phyloP scores from a whole-genome alignment of 768 basidiomycete species.

The Termitomyces sp. region DNA sequence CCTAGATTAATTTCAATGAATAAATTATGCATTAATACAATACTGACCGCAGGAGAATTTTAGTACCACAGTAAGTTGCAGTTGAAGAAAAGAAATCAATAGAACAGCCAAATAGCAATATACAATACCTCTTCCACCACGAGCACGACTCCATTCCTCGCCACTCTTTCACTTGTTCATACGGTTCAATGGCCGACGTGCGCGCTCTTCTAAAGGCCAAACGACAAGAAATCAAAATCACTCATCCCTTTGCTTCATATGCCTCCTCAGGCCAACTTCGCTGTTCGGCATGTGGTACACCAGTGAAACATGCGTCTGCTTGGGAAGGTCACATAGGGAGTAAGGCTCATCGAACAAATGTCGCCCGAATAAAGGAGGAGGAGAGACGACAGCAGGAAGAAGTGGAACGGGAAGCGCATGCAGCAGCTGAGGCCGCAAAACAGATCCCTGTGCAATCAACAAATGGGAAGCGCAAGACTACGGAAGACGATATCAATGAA shows the following conservation, averaged over 20 bases:
- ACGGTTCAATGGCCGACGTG: constrained; percentile 65
- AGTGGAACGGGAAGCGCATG: constrained; percentile 24
- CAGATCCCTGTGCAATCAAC: constrained; percentile 9
- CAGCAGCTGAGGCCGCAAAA: constrained; percentile 21
- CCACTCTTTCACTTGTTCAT: background rate
- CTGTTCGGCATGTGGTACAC: constrained; percentile 59
- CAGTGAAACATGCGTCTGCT: constrained; percentile 74
- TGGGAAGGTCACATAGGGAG: constrained; percentile 87
- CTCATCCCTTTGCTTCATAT: constrained; percentile 74
- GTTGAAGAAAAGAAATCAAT: background rate
- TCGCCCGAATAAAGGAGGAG: constrained; percentile 55
- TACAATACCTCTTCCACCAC: background rate
- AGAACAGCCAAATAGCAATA: constrained; percentile 5
- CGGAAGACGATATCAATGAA: constrained; percentile 13
- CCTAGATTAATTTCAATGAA: background rate
- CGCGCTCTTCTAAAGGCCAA: constrained; percentile 83
- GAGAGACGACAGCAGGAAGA: constrained; percentile 39
- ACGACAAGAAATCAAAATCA: constrained; percentile 68
- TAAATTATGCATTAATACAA: no score
- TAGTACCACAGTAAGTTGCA: no score
- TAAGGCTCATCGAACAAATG: constrained; percentile 72
- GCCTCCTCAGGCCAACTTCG: constrained; percentile 62
- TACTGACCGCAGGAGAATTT: no score
- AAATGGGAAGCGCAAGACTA: constrained; percentile 28
- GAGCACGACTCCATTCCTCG: background rate